These are phyloP conservation scores for Alternaria sp. DNA, from an alignment of 2,329 filamentous ascomycete species.

Conservation along the genomic window DNA sequence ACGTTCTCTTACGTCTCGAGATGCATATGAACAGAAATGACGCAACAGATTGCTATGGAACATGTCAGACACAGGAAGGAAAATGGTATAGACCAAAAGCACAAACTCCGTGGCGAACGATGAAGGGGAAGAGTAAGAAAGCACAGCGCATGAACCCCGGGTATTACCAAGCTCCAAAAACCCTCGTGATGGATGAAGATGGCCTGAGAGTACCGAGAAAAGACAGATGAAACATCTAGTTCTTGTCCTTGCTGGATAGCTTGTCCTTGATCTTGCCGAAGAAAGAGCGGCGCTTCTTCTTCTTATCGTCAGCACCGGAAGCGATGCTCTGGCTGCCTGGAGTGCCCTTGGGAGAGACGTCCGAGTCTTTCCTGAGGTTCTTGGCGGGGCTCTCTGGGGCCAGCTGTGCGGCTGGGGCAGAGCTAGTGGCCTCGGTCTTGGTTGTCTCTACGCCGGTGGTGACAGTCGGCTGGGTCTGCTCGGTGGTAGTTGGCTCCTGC, in stretches of 20 bases:
- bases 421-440: slow-evolving; percentile 32
- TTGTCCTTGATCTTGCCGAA: slow-evolving; percentile 59
- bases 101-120: slow-evolving; percentile 35
- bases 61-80: slow-evolving; percentile 26
- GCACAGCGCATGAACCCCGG: slow-evolving; percentile 24
- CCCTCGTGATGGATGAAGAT: slow-evolving; percentile 3
- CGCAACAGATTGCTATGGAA: slow-evolving; percentile 26
- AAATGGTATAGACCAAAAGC: slow-evolving; percentile 47
- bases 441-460: slow-evolving; percentile 50
- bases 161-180: slow-evolving; percentile 30
- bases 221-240: slow-evolving; percentile 20
- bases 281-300: slow-evolving; percentile 56
- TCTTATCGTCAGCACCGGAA: slow-evolving; percentile 46
- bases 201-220: slow-evolving; percentile 19
- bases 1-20: background rate
- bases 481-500: slow-evolving; percentile 47
- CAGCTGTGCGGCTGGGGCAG: slow-evolving; percentile 12
- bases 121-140: slow-evolving; percentile 31
- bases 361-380: slow-evolving; percentile 30
- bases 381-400: slow-evolving; percentile 42
- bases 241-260: slow-evolving; percentile 44
- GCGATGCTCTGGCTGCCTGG: slow-evolving; percentile 47
- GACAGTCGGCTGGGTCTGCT: slow-evolving; percentile 49
- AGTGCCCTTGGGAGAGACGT: slow-evolving; percentile 45
- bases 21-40: slow-evolving; percentile 22